These are phyloP conservation scores for Cryptosporidium baileyi DNA, from an alignment of 169 alveolate species.

Conservation along the genomic window DNA sequence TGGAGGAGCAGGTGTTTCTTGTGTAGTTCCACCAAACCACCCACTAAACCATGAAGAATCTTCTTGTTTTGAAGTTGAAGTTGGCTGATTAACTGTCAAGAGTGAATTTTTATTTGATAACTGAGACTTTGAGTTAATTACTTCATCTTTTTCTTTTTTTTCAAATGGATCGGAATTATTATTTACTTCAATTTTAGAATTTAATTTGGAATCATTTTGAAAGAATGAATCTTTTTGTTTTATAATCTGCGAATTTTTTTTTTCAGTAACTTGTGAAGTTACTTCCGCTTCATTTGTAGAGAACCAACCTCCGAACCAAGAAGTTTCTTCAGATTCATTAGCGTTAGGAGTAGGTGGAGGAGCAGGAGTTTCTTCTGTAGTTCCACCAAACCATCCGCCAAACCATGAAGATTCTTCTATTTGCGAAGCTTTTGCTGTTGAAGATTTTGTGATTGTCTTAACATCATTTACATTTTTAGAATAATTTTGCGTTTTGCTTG, in stretches of 20 bases:
- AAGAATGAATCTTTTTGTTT: too few relatives aligned
- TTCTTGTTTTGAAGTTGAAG: neutral
- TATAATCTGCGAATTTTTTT: too few relatives aligned
- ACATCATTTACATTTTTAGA: neutral
- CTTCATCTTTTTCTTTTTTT: neutral
- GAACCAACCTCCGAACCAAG: constrained; percentile 42
- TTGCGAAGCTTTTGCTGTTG: neutral
- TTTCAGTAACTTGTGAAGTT: neutral
- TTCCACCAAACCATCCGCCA: constrained; percentile 44
- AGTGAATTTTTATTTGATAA: too few relatives aligned
- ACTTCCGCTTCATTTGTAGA: too few relatives aligned
- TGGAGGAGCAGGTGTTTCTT: constrained; percentile 36
- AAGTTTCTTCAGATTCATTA: neutral
- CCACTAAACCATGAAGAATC: constrained; percentile 17
- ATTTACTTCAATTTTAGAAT: neutral
- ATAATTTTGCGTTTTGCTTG: neutral
- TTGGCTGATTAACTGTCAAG: too few relatives aligned
- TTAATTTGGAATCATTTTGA: neutral
- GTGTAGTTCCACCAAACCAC: constrained; percentile 24
- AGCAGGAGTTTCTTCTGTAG: constrained; percentile 52
- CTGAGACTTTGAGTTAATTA: neutral
- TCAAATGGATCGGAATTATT: neutral
- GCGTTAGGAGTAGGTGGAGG: constrained; percentile 23
- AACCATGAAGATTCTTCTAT: constrained; percentile 53
- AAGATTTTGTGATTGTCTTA: neutral